phyloP scores from a whole-genome alignment of 148 eudicot genomes.

The Rhododendron griersonianum region DNA sequence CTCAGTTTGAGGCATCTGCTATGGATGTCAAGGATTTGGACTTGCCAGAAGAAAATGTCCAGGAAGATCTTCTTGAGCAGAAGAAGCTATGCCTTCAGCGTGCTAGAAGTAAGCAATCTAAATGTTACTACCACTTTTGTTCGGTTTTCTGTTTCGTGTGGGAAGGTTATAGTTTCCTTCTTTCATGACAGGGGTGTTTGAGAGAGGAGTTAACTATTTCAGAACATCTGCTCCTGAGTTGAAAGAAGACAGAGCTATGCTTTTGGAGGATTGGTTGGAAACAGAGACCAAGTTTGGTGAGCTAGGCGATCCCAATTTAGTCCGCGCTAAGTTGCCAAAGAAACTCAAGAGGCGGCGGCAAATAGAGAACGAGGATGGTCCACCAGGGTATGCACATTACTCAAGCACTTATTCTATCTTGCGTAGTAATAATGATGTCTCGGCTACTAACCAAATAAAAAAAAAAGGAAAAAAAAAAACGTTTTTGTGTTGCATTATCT shows the following conservation, averaged over 20 bases:
- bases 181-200: slow-evolving; percentile 68
- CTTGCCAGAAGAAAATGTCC: slow-evolving; percentile 33
- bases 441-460: not conserved
- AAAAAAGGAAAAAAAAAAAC: not conserved
- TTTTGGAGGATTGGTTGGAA: slow-evolving; percentile 77
- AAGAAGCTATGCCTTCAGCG: slow-evolving; percentile 47
- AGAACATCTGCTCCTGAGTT: slow-evolving; percentile 77
- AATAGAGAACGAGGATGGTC: slow-evolving; percentile 74
- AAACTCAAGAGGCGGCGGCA: slow-evolving; percentile 82
- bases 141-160: not conserved
- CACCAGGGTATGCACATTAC: slow-evolving; percentile 57
- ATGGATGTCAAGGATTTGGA: slow-evolving; percentile 36
- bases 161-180: slow-evolving; percentile 2
- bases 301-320: slow-evolving; percentile 61
- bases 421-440: not conserved
- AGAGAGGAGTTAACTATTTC: slow-evolving; percentile 67
- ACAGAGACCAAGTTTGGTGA: slow-evolving; percentile 65
- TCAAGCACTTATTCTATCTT: not conserved
- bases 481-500: not conserved
- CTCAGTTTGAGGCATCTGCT: slow-evolving; percentile 83
- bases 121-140: not conserved
- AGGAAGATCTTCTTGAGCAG: slow-evolving; percentile 29
- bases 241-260: slow-evolving; percentile 94
- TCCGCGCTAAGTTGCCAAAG: slow-evolving; percentile 77
- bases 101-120: slow-evolving; percentile 58